Evolutionary conservation across 371 early-diverging fungal species (phyloP).

Genomic region (Apophysomyces ossiformis): DNA sequence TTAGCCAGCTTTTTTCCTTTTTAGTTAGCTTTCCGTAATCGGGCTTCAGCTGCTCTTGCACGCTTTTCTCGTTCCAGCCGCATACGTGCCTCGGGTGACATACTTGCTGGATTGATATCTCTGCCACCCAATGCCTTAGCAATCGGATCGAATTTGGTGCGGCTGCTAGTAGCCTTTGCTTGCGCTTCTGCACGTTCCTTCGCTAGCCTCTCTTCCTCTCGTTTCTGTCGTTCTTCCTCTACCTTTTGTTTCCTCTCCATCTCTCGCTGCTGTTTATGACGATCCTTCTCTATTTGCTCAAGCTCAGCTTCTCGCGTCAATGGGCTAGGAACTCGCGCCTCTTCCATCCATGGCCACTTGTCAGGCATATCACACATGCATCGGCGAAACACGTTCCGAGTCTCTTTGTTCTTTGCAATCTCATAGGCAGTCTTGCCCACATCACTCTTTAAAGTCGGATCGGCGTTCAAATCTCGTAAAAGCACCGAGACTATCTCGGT

Average conservation of each 20-base stretch:
- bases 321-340: constrained; percentile 76
- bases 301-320: constrained; percentile 78
- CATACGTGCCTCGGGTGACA: constrained; percentile 79
- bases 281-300: constrained; percentile 63
- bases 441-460: constrained; percentile 74
- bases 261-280: constrained; percentile 61
- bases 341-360: constrained; percentile 68
- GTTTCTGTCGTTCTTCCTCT: constrained; percentile 19
- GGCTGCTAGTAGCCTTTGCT: constrained; percentile 18
- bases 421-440: constrained; percentile 81
- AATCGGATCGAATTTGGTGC: constrained; percentile 19
- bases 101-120: constrained; percentile 45
- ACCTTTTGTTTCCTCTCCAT: constrained; percentile 40
- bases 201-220: constrained; percentile 19
- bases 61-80: constrained; percentile 85
- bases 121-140: constrained; percentile 24
- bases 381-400: constrained; percentile 80
- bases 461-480: constrained; percentile 70
- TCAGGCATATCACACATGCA: constrained; percentile 69
- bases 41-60: constrained; percentile 80
- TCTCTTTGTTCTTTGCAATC: constrained; percentile 73
- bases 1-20: too few relatives aligned
- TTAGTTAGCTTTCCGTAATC: constrained; percentile 37
- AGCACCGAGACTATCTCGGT: constrained; percentile 63
- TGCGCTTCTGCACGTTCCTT: constrained; percentile 45